phyloP scores from a whole-genome alignment of 768 basidiomycete genomes.

The Suillus brevipes region DNA sequence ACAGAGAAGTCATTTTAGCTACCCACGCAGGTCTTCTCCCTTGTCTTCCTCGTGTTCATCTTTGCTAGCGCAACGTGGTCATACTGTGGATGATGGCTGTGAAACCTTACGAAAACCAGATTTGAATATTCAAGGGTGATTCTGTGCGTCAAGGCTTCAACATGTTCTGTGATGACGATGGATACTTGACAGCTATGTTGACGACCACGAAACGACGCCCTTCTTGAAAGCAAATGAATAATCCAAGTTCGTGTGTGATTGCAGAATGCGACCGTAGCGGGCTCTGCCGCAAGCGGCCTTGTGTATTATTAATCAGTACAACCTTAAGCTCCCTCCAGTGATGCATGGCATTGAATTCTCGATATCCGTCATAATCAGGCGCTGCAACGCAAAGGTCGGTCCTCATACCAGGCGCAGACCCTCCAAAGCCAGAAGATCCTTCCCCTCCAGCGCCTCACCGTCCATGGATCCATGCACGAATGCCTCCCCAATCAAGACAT shows the following conservation, averaged over 20 bases:
- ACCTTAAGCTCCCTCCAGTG: neutral
- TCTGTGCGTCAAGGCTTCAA: neutral
- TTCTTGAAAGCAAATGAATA: no score
- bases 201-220: no score
- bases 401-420: neutral
- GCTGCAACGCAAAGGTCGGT: neutral
- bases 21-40: neutral
- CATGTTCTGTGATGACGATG: no score
- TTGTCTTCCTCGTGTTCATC: no score
- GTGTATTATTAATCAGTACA: neutral
- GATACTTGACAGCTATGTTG: no score
- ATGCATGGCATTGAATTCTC: neutral
- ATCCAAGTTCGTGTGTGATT: neutral
- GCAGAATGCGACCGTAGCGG: neutral
- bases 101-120: no score
- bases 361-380: neutral
- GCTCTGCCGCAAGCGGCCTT: neutral
- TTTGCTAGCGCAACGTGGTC: no score
- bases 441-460: slow-evolving; percentile 8
- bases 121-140: neutral
- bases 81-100: no score
- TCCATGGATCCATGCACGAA: slow-evolving; percentile 12
- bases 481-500: slow-evolving; percentile 12
- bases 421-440: neutral
- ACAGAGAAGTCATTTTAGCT: neutral